Evolutionary conservation across 371 early-diverging fungal species (phyloP).

Genomic region (Dinochytrium kinnereticum): DNA sequence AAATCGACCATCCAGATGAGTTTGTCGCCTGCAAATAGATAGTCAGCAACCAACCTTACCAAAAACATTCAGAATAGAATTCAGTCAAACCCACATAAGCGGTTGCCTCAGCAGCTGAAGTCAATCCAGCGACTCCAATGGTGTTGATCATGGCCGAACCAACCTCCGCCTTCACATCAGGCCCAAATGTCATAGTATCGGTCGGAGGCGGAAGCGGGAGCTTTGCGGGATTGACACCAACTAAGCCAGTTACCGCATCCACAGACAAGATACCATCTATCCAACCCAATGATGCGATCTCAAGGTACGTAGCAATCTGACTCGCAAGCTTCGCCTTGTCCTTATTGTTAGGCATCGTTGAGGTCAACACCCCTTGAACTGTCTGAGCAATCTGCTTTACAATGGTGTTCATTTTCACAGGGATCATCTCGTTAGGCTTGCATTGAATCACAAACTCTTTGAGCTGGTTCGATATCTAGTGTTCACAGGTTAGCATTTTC

Average conservation of each 20-base stretch:
- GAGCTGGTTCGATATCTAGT: conserved; percentile 4
- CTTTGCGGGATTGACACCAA: not conserved
- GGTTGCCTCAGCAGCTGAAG: not conserved
- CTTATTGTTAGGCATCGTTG: not conserved
- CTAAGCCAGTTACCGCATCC: not conserved
- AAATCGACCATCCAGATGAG: not conserved
- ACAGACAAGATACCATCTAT: not conserved
- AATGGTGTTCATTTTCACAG: conserved; percentile 16
- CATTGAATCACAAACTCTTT: conserved; percentile 4
- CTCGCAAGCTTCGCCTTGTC: not conserved
- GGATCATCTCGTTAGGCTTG: conserved; percentile 2
- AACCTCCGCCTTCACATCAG: not conserved
- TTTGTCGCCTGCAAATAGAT: not conserved
- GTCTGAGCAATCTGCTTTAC: not conserved
- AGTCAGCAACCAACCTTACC: not conserved
- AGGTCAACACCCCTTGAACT: conserved; percentile 9
- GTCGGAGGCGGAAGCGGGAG: conserved; percentile 12
- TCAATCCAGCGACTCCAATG: not conserved
- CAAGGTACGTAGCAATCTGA: not conserved
- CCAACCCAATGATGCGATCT: conserved; percentile 1
- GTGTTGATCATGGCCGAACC: not conserved
- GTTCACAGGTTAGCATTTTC: too few species aligned
- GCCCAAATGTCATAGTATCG: not conserved
- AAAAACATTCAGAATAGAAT: not conserved
- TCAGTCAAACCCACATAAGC: not conserved